Conservation (phyloP, 768 basidiomycete species). For the Tubosaeta brunneosetosa region DNA sequence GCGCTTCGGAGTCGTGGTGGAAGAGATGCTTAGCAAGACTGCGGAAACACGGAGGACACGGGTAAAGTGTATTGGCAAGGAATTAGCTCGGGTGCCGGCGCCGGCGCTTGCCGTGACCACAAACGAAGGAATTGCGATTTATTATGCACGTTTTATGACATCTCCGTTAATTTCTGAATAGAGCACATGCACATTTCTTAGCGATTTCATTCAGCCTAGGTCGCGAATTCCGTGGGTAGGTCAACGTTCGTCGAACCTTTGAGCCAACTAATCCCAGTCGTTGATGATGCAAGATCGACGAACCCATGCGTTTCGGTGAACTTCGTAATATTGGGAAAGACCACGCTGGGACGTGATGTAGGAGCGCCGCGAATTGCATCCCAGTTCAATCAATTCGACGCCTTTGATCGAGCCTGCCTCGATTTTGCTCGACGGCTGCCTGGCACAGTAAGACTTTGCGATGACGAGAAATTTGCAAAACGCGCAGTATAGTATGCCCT, state of each 20-base stretch:
- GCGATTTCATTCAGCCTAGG: background rate
- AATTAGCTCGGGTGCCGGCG: background rate
- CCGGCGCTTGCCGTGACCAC: background rate
- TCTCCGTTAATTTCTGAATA: background rate
- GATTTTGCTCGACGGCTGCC: no score
- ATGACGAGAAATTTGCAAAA: no score
- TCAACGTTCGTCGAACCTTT: background rate
- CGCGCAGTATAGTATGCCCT: no score
- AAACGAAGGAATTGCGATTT: background rate
- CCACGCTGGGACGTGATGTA: no score
- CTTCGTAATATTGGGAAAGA: no score
- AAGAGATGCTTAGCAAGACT: background rate
- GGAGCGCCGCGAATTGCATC: background rate
- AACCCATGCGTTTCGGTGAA: no score
- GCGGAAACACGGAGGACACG: slow-evolving; percentile 1
- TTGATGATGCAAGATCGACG: background rate
- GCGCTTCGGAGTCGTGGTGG: background rate
- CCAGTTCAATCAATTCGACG: background rate
- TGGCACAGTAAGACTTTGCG: no score
- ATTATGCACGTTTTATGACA: background rate
- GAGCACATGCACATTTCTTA: background rate
- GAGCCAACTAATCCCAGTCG: background rate
- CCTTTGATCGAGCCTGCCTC: background rate
- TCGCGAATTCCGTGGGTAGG: background rate
- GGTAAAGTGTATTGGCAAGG: background rate